Evolutionary conservation across 106 monocot species (phyloP).

Genomic region (Phalaenopsis aphrodite): DNA sequence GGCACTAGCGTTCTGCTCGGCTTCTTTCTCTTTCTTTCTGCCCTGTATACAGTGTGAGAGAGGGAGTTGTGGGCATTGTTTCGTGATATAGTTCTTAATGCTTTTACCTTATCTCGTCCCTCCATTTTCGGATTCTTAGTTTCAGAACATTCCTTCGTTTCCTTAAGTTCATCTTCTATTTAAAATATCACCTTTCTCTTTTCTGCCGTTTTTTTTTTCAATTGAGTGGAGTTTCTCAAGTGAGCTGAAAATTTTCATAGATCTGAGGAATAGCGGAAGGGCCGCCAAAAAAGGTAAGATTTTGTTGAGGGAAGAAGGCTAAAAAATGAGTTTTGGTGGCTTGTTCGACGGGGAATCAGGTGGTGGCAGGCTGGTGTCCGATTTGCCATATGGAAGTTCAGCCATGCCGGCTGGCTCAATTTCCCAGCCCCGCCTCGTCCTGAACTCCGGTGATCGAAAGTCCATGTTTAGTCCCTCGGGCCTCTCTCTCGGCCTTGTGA

Average conservation of each 20-base stretch:
- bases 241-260: background rate
- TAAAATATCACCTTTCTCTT: background rate
- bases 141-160: background rate
- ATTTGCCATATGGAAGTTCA: background rate
- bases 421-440: conserved; percentile 6
- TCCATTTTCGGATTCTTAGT: background rate
- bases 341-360: conserved; percentile 2
- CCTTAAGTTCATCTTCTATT: background rate
- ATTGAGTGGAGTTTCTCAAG: background rate
- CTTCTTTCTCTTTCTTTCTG: conserved; percentile 16
- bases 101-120: conserved; percentile 3
- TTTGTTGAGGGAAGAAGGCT: no score
- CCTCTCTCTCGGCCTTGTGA: conserved; percentile 46
- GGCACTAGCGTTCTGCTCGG: conserved; percentile 6
- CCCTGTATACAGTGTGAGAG: background rate
- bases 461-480: conserved; percentile 42
- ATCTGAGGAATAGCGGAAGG: background rate
- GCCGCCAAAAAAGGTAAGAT: no score
- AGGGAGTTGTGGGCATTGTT: conserved; percentile 4
- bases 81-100: background rate
- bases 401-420: background rate
- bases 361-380: background rate
- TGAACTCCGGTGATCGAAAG: conserved; percentile 13
- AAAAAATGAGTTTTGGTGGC: conserved; percentile 10
- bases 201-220: background rate